Evolutionary conservation across 2,329 filamentous ascomycete genomes (phyloP).

Genomic region (Colletotrichum lupini): DNA sequence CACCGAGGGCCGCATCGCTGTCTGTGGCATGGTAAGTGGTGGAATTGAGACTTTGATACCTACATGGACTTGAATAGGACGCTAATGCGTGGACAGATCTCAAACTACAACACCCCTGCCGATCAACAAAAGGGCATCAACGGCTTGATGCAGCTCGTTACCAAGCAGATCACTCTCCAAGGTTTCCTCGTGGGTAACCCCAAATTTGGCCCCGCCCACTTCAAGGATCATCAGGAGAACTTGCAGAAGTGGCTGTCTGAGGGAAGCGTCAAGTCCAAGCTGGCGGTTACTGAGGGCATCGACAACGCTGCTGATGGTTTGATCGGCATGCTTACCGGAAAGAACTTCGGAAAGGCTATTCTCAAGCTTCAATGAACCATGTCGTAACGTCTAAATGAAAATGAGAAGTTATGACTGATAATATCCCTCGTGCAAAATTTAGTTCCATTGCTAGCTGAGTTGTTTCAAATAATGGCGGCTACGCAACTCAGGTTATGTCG

Average conservation of each 20-base stretch:
- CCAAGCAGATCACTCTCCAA: slow-evolving; percentile 75
- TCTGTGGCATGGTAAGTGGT: slow-evolving; percentile 71
- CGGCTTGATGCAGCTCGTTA: slow-evolving; percentile 72
- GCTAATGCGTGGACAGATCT: slow-evolving; percentile 57
- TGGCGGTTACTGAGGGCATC: slow-evolving; percentile 78
- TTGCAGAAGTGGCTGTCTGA: slow-evolving; percentile 83
- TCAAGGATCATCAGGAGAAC: slow-evolving; percentile 78
- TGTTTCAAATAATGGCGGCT: background rate
- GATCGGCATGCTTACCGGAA: slow-evolving; percentile 78
- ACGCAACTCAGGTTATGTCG: too few relatives aligned
- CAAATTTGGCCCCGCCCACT: slow-evolving; percentile 72
- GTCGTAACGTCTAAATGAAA: background rate
- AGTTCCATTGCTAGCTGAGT: too few relatives aligned
- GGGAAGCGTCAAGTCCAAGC: slow-evolving; percentile 77
- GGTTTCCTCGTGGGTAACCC: slow-evolving; percentile 85
- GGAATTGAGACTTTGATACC: too few relatives aligned
- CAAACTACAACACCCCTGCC: slow-evolving; percentile 74
- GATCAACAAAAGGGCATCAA: slow-evolving; percentile 72
- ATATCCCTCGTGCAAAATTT: background rate
- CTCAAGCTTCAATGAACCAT: slow-evolving; percentile 63
- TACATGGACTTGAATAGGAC: too few relatives aligned
- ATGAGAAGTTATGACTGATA: background rate
- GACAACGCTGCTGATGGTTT: slow-evolving; percentile 80
- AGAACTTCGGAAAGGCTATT: slow-evolving; percentile 89
- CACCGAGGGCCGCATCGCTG: slow-evolving; percentile 71